Evolutionary conservation across 768 basidiomycete genomes (phyloP), one percentile per base, ranked within the genome.

Genomic region (Boletus reticulatus): DNA sequence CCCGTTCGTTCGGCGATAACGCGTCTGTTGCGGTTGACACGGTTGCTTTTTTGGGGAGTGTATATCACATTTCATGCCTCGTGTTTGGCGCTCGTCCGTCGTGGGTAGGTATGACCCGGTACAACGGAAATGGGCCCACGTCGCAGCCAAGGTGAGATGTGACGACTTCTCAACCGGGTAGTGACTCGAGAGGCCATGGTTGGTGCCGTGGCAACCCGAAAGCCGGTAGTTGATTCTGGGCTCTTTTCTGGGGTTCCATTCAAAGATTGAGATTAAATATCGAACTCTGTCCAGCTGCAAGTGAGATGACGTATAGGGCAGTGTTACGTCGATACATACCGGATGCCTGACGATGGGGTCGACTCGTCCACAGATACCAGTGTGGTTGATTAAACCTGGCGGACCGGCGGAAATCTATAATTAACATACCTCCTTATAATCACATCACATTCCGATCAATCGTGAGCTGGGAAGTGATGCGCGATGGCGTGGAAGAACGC

Each of bases 1-100:
- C 20, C 49, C 16, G 46, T 48, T 10, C 19, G n/a, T 41, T 62
- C 63, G 63, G 63, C 53, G 63, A 64, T 64, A 65, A 36, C 20
- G 51, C 24, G 63, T 46, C 52, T 22, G 36, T 52, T 19, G 29
- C 27, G 36, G 29, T 9, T 51, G 46, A 37, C 34, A 50, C 45
- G 8, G 11, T 19, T 53, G 31, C 52, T 50, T 31, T 53, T 34
- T 54, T 44, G 29, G 48, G 43, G 44, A 37, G 36, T 7, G 29
- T 20, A 52, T 37, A 34, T 53, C 38, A 56, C 34, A 12, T 42
- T 47, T 29, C 39, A 36, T 34, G 52, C 63, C 63, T 65, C 63
- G 60, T 62, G 63, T 51, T 47, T 29, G 43, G 56, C 38, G 27
- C 9, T 41, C 22, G 14, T n/a, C 48, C 53, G 34, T 54, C 51